phyloP scores from a whole-genome alignment of 257 asterid species.

The Lycium ferocissimum region DNA sequence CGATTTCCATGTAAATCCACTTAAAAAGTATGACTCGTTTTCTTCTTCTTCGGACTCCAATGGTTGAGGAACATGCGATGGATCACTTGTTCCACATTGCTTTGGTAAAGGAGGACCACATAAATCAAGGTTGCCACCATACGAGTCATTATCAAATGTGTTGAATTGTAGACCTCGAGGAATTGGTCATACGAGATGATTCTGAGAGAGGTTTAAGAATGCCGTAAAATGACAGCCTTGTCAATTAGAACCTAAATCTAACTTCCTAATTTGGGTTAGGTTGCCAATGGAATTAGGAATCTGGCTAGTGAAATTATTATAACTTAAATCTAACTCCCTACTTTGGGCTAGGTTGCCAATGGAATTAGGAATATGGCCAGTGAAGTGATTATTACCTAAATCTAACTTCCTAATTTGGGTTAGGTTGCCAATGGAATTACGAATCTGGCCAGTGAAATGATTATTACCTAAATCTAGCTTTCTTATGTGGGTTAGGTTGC shows the following conservation, averaged over 20 bases:
- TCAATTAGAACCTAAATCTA: not conserved
- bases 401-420: no score
- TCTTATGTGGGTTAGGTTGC: not conserved
- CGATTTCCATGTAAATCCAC: not conserved
- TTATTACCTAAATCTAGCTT: not conserved
- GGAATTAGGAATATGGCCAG: no score
- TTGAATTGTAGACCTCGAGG: not conserved
- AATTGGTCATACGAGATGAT: not conserved
- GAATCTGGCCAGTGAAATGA: no score
- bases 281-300: no score
- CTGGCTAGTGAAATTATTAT: no score
- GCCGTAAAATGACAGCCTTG: not conserved
- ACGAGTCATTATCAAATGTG: not conserved
- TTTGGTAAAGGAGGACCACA: not conserved
- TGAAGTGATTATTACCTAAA: no score
- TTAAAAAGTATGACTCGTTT: not conserved
- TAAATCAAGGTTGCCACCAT: not conserved
- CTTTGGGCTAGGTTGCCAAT: no score
- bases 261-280: no score
- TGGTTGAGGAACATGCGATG: not conserved
- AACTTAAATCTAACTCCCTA: no score
- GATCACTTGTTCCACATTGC: not conserved
- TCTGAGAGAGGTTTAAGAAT: constrained; percentile 8
- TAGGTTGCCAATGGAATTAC: no score
- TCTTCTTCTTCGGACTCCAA: not conserved